Evolutionary conservation across 1,284 basidiomycete species (phyloP), one percentile per base, ranked within the genome.

Genomic region (Blastosporella zonata): DNA sequence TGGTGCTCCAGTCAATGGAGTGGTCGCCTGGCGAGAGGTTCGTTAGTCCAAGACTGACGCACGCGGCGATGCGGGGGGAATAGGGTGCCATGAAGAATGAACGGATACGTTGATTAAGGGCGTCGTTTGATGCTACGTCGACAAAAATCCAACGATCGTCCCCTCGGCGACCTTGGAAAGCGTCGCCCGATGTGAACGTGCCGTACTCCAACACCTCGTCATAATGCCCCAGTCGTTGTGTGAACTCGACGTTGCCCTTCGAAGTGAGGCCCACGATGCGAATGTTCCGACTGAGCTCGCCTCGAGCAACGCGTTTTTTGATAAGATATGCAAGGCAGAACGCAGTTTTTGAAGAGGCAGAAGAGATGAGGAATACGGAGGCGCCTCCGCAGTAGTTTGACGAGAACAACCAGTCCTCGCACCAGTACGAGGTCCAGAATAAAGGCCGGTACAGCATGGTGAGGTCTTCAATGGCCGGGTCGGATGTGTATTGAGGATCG

Each of bases 351-450:
- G 81, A 73, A 2, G 82, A 84, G 0, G 82, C 82, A 31, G 81
- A 82, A 1, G 81, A 81, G 22, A 84, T 73, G 40, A 84, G 65
- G 48, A 84, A 65, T 23, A 62, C 59, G 2, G 64, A 69, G 2
- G 73, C 73, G 6, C 69, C 73, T 1, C 69, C 71, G 4, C 71
- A 69, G 59, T 82, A 84, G 12, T 58, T 52, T 2, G 74, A 69
- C 1, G 68, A 63, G 47, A 73, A 63, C 2, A 85, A 59, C 80
- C 81, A 84, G 57, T 85, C 84, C 58, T 84, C 81, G 55, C 74
- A 81, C 82, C 82, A 84, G 56, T 75, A 84, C 1, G 82, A 73
- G 0, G 82, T 84, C 82, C 82, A 84, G 62, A 82, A 84, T 6
- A 84, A 66, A 0, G 82, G 82, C 0, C 81, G 74, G 53, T 81